Base-by-base conservation (phyloP, 768 basidiomycete genomes). In the Cyclocybe aegerita region DNA sequence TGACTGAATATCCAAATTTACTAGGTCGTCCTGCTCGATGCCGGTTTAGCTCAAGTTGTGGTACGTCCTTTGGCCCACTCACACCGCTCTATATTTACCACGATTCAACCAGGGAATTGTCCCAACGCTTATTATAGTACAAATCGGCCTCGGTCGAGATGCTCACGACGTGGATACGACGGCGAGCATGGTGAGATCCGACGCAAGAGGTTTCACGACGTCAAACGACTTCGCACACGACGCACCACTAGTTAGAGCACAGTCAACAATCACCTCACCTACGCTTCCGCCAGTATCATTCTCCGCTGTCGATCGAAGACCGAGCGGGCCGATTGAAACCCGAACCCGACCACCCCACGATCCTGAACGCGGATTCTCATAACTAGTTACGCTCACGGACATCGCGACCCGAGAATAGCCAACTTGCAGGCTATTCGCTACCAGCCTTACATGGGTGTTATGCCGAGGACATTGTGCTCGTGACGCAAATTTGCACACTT, bases 71-170 rank as follows among this genome's bases (percentile, higher is more conserved):
- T 39, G 32, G 36, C 45, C 34, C 15, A 33, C 37, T 50, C 48
- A 49, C 46, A 5, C 40, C 54, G 50, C 51, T 39, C 34, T 39
- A 29, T 32, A 15, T 34, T 17, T 35, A 47, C 49, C 23, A n/a
- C 12, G 15, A 9, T 39, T 37, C 16, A 14, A 17, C 9, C 30
- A 68, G 66, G 65, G 65, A 15, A 68, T 68, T 16, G 65, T 64
- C 23, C 66, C 66, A 5, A 66, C 66, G 10, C 58, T 68, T 46
- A 63, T 66, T 31, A 66, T 68, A 51, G 64, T 66, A 4, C 67
- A 66, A 34, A 60, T 68, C 9, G 64, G 65, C 32, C 57, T 63
- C 6, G 65, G 65, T 37, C 38, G 60, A 16, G 57, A 55, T 43
- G 31, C 62, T 16, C 55, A 57, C 34, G 62, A 62, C 46, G 54